Conservation (phyloP, 345 rosid genomes). For the Mallotus nudiflorus region DNA sequence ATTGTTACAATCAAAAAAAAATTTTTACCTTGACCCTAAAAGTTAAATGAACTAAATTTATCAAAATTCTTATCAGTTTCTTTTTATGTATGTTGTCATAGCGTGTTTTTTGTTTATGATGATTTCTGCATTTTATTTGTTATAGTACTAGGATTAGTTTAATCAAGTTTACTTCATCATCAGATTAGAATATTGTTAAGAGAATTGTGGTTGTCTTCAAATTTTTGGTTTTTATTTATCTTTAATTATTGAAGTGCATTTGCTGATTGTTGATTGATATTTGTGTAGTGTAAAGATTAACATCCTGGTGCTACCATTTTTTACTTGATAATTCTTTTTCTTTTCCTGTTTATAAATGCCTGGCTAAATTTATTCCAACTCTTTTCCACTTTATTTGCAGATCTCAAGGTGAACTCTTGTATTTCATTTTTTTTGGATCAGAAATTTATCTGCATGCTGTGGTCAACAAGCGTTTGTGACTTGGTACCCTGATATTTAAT, state of each 20-base stretch:
- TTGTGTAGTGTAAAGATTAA: neutral
- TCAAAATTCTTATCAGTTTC: neutral
- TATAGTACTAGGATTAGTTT: neutral
- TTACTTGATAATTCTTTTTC: constrained; percentile 15
- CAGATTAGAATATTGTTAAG: neutral
- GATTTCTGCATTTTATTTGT: constrained; percentile 2
- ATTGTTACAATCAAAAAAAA: neutral
- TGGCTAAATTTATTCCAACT: constrained; percentile 13
- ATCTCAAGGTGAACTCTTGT: constrained; percentile 76
- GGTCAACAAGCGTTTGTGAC: constrained; percentile 20
- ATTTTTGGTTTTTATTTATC: neutral
- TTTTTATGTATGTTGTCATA: neutral
- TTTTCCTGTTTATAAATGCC: neutral
- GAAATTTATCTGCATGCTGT: constrained; percentile 21
- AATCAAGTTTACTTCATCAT: neutral
- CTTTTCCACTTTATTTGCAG: constrained; percentile 54
- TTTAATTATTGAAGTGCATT: constrained; percentile 2
- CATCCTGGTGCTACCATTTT: neutral
- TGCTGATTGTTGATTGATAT: neutral
- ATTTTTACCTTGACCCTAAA: too few relatives aligned
- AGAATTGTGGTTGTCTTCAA: neutral
- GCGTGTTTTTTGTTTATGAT: neutral
- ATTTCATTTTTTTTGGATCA: constrained; percentile 25
- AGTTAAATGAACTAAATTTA: neutral
- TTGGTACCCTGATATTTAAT: constrained; percentile 2